Evolutionary conservation across 768 basidiomycete genomes (phyloP), one percentile per base, ranked within the genome.

Genomic region (Albatrellus ellisii): DNA sequence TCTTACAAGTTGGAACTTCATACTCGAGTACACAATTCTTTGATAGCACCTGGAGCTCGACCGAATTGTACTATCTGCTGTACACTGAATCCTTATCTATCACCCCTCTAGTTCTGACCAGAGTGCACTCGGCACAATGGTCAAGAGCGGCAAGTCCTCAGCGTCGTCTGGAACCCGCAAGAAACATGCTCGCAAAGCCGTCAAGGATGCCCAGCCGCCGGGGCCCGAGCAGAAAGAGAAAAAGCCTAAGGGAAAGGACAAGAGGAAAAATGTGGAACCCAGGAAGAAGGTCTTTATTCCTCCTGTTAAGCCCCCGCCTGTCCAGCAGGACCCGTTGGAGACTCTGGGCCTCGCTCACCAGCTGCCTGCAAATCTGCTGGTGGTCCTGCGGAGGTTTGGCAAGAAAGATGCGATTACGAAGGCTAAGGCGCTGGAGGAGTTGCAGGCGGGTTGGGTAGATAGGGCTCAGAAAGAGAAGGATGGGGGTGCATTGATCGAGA

Each of bases 391-490:
- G 37, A 72, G 74, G 48, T 65, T 98, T 39, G 77, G 73, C 21
- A 98, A 98, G 72, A 94, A 94, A 64, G 89, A 92, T 43, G 70
- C 72, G 21, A 70, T 88, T 22, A 97, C 94, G 2, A 83, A 86
- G 59, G 62, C 70, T 17, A 77, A 79, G 52, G 92, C 88, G 0
- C 62, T 97, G 47, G 91, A 95, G 54, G 92, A 94, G 45, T 60
- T 98, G 22, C 70, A 75, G 50, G 55, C 62, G 6, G 68, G 57
- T 2, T 89, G 84, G 82, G 63, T 88, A 3, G 74, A 75, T 20
- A 68, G 63, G 33, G 68, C 68, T 29, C 53, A 58, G 47, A 60
- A 58, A 35, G 68, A 68, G 28, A 62, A 61, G 11, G 65, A 65
- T 12, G 69, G 66, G 17, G 68, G 58, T 9, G 50, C 45, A n/a